phyloP scores from a whole-genome alignment of 2,329 filamentous ascomycete genomes.

The Myriosclerotinia curreyana region DNA sequence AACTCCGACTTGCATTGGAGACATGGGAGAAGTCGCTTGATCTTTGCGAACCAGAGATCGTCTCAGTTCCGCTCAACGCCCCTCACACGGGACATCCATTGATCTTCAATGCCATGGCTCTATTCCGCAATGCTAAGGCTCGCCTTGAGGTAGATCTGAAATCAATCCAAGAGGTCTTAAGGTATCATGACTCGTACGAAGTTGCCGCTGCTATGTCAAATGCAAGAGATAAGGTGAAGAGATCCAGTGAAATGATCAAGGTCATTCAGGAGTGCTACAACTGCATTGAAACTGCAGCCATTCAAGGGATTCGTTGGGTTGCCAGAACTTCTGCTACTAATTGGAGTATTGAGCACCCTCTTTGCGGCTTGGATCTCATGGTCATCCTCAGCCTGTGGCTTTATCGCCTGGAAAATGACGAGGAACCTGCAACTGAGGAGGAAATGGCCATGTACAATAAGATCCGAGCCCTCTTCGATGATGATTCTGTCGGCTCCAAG shows the following conservation, averaged over 20 bases:
- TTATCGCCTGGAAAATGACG: constrained; percentile 98
- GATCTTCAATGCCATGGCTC: constrained; percentile 96
- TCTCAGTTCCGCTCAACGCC: constrained; percentile 83
- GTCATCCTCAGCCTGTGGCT: constrained; percentile 97
- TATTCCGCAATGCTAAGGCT: constrained; percentile 90
- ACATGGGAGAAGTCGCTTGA: constrained; percentile 99
- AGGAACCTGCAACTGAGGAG: constrained; percentile 81
- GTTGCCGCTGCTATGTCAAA: constrained; percentile 96
- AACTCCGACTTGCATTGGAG: constrained; percentile 88
- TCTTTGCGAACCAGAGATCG: constrained; percentile 85
- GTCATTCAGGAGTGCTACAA: constrained; percentile 97
- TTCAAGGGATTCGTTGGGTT: constrained; percentile 95
- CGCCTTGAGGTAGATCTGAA: constrained; percentile 94
- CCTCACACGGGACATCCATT: constrained; percentile 95
- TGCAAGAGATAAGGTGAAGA: constrained; percentile 88
- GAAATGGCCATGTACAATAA: constrained; percentile 90
- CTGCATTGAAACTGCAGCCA: constrained; percentile 92
- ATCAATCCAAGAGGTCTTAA: constrained; percentile 86
- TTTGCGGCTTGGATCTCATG: constrained; percentile 95
- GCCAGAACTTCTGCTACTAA: constrained; percentile 97
- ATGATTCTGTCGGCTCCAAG: constrained; percentile 78
- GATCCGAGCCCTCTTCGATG: constrained; percentile 83
- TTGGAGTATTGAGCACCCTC: constrained; percentile 97
- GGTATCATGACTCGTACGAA: constrained; percentile 96
- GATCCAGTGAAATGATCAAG: constrained; percentile 96